phyloP scores from a whole-genome alignment of 208 protist genomes.

The Leishmania braziliensis region DNA sequence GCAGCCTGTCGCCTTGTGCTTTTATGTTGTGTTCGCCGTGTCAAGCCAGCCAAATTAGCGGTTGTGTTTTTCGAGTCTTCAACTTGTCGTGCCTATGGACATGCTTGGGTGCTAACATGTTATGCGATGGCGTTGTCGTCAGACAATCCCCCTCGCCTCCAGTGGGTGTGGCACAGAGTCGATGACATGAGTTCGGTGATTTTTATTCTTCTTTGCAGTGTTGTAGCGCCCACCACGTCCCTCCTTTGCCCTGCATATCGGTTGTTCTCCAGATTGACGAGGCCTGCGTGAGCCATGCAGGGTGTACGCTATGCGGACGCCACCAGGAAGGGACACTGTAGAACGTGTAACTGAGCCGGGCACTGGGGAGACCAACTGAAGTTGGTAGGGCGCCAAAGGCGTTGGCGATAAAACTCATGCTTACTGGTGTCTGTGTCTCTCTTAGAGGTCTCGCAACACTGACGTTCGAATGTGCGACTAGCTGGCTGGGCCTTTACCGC shows the following conservation, averaged over 20 bases:
- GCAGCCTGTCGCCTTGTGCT: not conserved
- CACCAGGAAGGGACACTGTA: not conserved
- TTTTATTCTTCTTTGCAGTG: not conserved
- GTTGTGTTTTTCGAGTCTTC: not conserved
- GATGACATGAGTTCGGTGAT: not conserved
- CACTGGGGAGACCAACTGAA: not conserved
- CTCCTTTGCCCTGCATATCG: not conserved
- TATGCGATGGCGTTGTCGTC: not conserved
- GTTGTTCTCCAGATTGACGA: not conserved
- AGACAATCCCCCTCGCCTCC: not conserved
- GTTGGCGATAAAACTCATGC: not conserved
- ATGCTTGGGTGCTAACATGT: conserved; percentile 7
- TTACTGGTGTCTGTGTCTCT: not conserved
- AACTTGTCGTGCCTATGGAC: not conserved
- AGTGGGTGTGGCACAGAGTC: too few relatives aligned
- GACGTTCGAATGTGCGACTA: not conserved
- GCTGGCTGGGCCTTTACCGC: not conserved
- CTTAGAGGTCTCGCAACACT: not conserved
- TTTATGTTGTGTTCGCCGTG: not conserved
- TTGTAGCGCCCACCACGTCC: not conserved
- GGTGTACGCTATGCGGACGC: not conserved
- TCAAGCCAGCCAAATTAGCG: not conserved
- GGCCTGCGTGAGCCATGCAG: not conserved
- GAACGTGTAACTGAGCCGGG: not conserved
- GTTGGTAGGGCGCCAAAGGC: not conserved